These are phyloP conservation scores for Limonomyces culmigenus DNA, from an alignment of 1,284 basidiomycete genomes.

Conservation along the genomic window DNA sequence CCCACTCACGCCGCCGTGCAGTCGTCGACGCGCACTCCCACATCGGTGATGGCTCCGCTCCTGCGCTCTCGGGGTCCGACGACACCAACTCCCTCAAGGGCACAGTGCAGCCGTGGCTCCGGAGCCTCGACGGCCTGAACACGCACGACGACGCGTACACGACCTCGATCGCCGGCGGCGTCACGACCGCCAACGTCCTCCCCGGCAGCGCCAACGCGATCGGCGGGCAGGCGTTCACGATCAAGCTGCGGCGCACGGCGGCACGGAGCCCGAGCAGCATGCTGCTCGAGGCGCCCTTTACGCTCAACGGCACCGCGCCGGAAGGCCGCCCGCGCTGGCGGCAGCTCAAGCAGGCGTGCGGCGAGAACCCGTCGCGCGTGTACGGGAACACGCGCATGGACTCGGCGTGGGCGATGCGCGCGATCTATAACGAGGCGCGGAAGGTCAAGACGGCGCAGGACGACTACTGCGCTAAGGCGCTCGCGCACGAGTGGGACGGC, in stretches of 20 bases:
- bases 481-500: conserved; percentile 37
- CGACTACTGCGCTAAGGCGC: conserved; percentile 35
- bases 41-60: conserved; percentile 28
- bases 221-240: conserved; percentile 20
- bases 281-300: conserved; percentile 25
- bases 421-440: conserved; percentile 43
- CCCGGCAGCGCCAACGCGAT: conserved; percentile 42
- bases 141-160: conserved; percentile 30
- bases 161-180: conserved; percentile 42
- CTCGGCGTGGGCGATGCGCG: conserved; percentile 18
- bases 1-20: neutral
- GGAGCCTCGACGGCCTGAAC: conserved; percentile 31
- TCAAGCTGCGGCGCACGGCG: conserved; percentile 18
- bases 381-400: conserved; percentile 25
- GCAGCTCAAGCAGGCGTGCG: conserved; percentile 21
- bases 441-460: conserved; percentile 57
- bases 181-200: conserved; percentile 30
- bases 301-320: conserved; percentile 16
- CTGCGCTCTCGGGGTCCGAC: conserved; percentile 14
- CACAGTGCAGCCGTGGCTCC: conserved; percentile 30
- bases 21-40: conserved; percentile 48
- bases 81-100: conserved; percentile 25
- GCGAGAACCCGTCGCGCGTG: conserved; percentile 5
- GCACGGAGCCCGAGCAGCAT: conserved; percentile 13
- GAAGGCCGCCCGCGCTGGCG: conserved; percentile 19